Evolutionary conservation across 2,329 filamentous ascomycete genomes (phyloP).

Genomic region (Metarhizium brunneum): DNA sequence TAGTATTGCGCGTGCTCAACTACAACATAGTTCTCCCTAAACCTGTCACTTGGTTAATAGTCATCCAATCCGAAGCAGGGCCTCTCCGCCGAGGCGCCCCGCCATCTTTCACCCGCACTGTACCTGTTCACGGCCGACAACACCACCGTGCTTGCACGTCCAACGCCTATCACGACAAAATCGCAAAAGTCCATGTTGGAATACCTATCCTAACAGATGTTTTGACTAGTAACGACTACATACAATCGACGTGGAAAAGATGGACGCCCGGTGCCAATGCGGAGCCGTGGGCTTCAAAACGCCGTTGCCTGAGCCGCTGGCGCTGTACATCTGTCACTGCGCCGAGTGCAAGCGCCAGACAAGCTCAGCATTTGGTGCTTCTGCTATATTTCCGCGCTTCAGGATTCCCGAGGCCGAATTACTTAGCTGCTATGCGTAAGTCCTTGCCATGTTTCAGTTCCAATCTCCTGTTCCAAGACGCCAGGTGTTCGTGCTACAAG

Average conservation of each 20-base stretch:
- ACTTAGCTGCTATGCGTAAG: slow-evolving; percentile 47
- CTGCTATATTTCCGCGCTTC: slow-evolving; percentile 62
- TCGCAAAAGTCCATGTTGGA: too few relatives aligned
- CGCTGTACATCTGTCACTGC: slow-evolving; percentile 66
- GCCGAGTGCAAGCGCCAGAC: slow-evolving; percentile 56
- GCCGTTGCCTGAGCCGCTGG: slow-evolving; percentile 47
- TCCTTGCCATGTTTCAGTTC: slow-evolving; percentile 9
- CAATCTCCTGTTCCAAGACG: neutral
- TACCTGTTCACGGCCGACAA: too few relatives aligned
- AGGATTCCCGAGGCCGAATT: slow-evolving; percentile 38
- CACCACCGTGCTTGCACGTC: too few relatives aligned
- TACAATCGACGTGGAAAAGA: neutral
- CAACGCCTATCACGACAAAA: too few relatives aligned
- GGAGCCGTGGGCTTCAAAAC: slow-evolving; percentile 53
- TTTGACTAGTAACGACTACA: neutral
- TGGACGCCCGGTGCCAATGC: slow-evolving; percentile 46
- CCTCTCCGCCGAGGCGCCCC: too few relatives aligned
- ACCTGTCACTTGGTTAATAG: too few relatives aligned
- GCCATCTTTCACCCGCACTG: too few relatives aligned
- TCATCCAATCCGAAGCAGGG: too few relatives aligned
- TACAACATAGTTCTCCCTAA: too few relatives aligned
- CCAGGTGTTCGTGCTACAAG: too few relatives aligned
- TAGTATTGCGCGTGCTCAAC: too few relatives aligned
- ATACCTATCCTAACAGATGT: neutral
- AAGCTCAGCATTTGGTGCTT: slow-evolving; percentile 57